Evolutionary conservation across 768 basidiomycete genomes (phyloP).

Genomic region (Hygrocybe punicea): DNA sequence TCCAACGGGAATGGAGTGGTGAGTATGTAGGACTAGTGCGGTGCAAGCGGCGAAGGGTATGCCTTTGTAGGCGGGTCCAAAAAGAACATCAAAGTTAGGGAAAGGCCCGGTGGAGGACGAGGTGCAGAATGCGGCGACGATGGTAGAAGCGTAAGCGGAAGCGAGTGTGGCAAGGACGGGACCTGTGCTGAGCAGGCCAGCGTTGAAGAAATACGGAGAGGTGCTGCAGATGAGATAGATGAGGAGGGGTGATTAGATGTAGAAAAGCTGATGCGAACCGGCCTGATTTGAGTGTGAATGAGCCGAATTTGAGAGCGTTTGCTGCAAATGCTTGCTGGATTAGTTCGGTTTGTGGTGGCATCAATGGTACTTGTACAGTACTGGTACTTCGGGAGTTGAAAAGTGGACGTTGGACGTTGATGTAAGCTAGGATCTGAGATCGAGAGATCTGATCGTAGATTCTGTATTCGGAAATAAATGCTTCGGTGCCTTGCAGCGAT

Average conservation of each 20-base stretch:
- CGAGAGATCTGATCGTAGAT: too few relatives aligned
- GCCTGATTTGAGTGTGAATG: constrained; percentile 92
- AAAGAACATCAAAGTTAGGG: constrained; percentile 73
- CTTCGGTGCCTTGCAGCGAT: too few relatives aligned
- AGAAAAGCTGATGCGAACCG: constrained; percentile 50
- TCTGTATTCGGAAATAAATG: too few relatives aligned
- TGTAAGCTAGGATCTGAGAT: too few relatives aligned
- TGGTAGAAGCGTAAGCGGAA: constrained; percentile 78
- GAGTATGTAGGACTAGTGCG: constrained; percentile 66
- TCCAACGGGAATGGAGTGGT: constrained; percentile 61
- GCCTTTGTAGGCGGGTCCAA: constrained; percentile 97
- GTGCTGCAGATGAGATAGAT: constrained; percentile 40
- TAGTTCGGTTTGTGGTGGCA: constrained; percentile 37
- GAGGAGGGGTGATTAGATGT: constrained; percentile 5
- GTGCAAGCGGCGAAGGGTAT: constrained; percentile 90
- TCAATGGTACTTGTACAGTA: too few relatives aligned
- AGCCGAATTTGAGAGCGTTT: constrained; percentile 83
- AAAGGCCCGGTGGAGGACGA: too few relatives aligned
- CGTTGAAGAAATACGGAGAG: constrained; percentile 98
- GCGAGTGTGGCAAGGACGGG: constrained; percentile 75
- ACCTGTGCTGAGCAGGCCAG: constrained; percentile 81
- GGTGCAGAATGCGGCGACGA: constrained; percentile 49
- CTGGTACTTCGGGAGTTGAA: too few relatives aligned
- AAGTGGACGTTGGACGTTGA: too few relatives aligned
- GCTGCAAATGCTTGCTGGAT: constrained; percentile 66